Evolutionary conservation across 2,329 filamentous ascomycete species (phyloP), one percentile per base, ranked within the genome.

Genomic region (Nigrospora osmanthi): DNA sequence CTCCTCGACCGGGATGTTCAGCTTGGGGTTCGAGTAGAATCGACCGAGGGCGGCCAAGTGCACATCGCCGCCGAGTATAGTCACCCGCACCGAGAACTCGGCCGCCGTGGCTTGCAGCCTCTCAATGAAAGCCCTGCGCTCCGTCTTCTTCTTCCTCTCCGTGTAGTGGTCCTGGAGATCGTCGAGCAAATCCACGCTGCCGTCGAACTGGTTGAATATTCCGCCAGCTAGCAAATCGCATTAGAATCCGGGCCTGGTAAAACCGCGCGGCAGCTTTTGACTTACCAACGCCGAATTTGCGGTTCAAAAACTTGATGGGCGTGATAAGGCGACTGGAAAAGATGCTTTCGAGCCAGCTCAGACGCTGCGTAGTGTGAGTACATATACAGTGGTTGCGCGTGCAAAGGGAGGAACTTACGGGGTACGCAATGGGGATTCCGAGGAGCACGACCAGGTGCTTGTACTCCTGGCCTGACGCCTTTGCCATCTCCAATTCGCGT

Each of bases 101-200:
- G 86, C 83, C 31, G 90, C 86, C 39, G 97, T 74, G 35, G 81
- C 77, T 65, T 98, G 93, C 35, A 98, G 73, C 52, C 87, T 81
- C 56, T 89, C 78, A 35, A 98, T 74, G 37, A 97, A 72, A 35
- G 80, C 73, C 46, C 82, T 83, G 38, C 91, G 86, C 71, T 97
- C 91, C 48, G 80, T 77, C 67, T 96, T 97, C 73, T 97, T 91
- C 42, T 89, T 89, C 50, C 81, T 81, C 6, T 90, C 88, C 2
- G 91, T 96, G 71, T 96, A 96, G 61, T 98, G 93, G 62, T 98
- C 93, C 63, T 97, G 91, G 16, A 95, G 73, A 54, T 95, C 89
- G 61, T 96, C 90, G 14, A 95, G 72, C 19, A 97, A 81, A 67
- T 97, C 93, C 19, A 96, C 86, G 45, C 86, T 90, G 42, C 91